These are phyloP conservation scores for Panaeolus papilionaceus DNA, from an alignment of 768 basidiomycete species.

Conservation along the genomic window DNA sequence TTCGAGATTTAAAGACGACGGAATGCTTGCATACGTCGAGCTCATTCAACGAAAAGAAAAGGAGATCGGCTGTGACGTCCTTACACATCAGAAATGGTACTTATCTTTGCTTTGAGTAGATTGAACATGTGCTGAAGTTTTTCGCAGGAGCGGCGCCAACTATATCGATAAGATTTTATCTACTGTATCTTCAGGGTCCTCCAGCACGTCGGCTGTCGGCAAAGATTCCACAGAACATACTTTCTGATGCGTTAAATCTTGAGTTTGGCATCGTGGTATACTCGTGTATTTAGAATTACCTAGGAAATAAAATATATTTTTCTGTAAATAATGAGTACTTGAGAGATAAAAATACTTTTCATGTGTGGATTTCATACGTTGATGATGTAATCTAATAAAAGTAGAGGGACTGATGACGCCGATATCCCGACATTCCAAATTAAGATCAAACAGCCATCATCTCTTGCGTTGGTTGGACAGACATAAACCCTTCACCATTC, in stretches of 20 bases:
- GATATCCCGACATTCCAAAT: constrained; percentile 5
- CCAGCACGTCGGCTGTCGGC: constrained; percentile 83
- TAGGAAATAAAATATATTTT: background rate
- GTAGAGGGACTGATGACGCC: background rate
- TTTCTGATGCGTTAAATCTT: constrained; percentile 50
- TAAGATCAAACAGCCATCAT: background rate
- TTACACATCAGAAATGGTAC: constrained; percentile 94
- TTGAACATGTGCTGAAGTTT: constrained; percentile 9
- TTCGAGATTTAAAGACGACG: constrained; percentile 79
- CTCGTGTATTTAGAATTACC: background rate
- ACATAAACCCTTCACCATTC: background rate
- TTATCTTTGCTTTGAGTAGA: background rate
- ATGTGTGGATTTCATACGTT: background rate
- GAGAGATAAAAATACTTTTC: no score
- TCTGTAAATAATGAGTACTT: no score
- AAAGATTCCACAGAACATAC: constrained; percentile 90
- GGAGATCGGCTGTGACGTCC: constrained; percentile 86
- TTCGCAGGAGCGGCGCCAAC: constrained; percentile 82
- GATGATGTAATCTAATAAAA: constrained; percentile 7
- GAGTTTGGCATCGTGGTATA: background rate
- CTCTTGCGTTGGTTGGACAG: background rate
- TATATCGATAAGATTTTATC: constrained; percentile 89
- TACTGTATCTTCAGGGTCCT: constrained; percentile 86
- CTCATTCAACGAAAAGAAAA: constrained; percentile 89
- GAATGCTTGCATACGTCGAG: constrained; percentile 93